A percentile compares a stretch with the other conserved stretches of the same genome.
Evolutionary conservation across 352 stramenopile genomes (phyloP).

Genomic region (Saprolegnia parasitica): DNA sequence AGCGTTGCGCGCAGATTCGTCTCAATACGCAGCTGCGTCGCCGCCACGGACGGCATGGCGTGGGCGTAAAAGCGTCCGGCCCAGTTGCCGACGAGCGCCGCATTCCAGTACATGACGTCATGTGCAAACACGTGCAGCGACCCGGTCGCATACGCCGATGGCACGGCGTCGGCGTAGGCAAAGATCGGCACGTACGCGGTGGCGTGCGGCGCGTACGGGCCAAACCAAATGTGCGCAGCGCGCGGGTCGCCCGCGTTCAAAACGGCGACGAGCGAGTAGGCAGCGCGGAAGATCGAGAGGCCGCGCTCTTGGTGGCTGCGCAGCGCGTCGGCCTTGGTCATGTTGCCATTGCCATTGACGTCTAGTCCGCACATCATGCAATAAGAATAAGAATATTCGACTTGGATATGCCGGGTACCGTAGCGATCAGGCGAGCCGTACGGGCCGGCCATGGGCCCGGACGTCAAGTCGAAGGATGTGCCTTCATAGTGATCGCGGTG

Average conservation of each 20-base stretch:
- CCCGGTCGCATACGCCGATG: slow-evolving; percentile 43
- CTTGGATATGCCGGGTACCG: slow-evolving; percentile 47
- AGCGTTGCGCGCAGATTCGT: slow-evolving; percentile 39
- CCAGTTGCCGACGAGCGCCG: slow-evolving; percentile 84
- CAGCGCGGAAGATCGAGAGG: slow-evolving; percentile 92
- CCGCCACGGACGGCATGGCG: slow-evolving; percentile 52
- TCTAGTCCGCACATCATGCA: slow-evolving; percentile 30
- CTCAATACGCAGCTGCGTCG: slow-evolving; percentile 57
- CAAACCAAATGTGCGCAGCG: slow-evolving; percentile 78
- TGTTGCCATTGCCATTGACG: slow-evolving; percentile 37
- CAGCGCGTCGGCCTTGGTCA: slow-evolving; percentile 48
- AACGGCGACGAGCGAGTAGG: slow-evolving; percentile 84
- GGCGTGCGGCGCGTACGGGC: slow-evolving; percentile 85
- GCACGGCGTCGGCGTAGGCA: slow-evolving; percentile 48
- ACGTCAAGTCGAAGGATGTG: slow-evolving; percentile 87
- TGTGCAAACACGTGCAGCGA: slow-evolving; percentile 66
- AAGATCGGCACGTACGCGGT: slow-evolving; percentile 89
- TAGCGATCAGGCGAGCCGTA: slow-evolving; percentile 90
- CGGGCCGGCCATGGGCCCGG: slow-evolving; percentile 67
- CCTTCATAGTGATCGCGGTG: slow-evolving; percentile 92
- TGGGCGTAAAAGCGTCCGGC: slow-evolving; percentile 67
- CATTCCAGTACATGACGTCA: slow-evolving; percentile 66
- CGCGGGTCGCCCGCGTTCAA: slow-evolving; percentile 52
- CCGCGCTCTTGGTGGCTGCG: slow-evolving; percentile 81
- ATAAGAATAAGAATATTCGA: not conserved